A percentile compares a stretch with the other conserved stretches of the same genome.
phyloP scores from a whole-genome alignment of 2,329 filamentous ascomycete genomes.

The Zasmidium citrigriseum region DNA sequence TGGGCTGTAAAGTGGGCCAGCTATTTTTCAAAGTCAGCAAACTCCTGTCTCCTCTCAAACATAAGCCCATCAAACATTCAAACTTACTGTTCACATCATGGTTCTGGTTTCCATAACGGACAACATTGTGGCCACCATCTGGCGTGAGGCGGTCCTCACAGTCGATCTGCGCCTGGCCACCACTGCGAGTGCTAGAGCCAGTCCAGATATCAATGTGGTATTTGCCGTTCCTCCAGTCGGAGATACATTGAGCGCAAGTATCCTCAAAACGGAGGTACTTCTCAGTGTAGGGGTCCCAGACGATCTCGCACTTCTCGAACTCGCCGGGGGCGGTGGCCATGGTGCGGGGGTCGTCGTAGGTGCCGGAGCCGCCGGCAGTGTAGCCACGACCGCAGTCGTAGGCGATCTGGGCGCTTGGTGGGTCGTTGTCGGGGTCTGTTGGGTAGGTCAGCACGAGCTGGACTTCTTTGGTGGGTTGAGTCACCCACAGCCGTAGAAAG shows the following conservation, averaged over 20 bases:
- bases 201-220: slow-evolving; percentile 28
- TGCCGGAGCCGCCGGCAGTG: slow-evolving; percentile 45
- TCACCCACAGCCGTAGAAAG: slow-evolving; percentile 28
- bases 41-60: neutral
- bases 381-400: slow-evolving; percentile 32
- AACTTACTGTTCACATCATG: slow-evolving; percentile 10
- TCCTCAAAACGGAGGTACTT: slow-evolving; percentile 47
- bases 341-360: slow-evolving; percentile 46
- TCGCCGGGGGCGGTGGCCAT: slow-evolving; percentile 46
- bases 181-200: slow-evolving; percentile 19
- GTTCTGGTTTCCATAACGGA: slow-evolving; percentile 1
- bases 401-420: slow-evolving; percentile 26
- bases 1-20: slow-evolving; percentile 4
- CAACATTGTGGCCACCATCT: slow-evolving; percentile 4
- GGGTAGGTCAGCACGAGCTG: neutral
- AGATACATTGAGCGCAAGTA: slow-evolving; percentile 35
- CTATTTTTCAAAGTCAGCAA: too few relatives aligned
- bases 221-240: slow-evolving; percentile 26
- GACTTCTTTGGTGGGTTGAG: neutral
- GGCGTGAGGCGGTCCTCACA: slow-evolving; percentile 31
- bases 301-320: slow-evolving; percentile 46
- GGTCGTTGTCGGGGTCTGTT: slow-evolving; percentile 29
- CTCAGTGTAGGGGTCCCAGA: slow-evolving; percentile 47
- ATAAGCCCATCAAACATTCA: too few relatives aligned
- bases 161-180: slow-evolving; percentile 26